Conservation (phyloP, 345 rosid species). For the Gynandropsis gynandra region DNA sequence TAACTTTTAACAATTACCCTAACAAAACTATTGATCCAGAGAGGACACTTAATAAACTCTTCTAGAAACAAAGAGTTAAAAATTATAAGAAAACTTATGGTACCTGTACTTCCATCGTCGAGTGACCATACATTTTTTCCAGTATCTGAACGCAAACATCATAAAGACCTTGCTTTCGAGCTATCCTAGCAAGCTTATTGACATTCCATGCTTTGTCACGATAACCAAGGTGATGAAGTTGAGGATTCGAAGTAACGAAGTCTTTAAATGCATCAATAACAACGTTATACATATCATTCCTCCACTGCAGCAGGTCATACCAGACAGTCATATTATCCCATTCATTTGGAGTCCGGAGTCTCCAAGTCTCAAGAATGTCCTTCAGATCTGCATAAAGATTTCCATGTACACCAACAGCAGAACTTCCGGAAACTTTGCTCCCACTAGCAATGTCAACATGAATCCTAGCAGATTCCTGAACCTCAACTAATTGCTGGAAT, state of each 20-base stretch:
- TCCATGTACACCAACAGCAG: conserved; percentile 55
- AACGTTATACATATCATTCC: conserved; percentile 89
- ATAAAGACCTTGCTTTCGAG: conserved; percentile 91
- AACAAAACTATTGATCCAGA: conserved; percentile 5
- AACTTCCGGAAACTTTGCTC: conserved; percentile 54
- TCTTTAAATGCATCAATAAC: conserved; percentile 95
- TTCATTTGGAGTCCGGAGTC: conserved; percentile 87
- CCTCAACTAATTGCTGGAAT: conserved; percentile 94
- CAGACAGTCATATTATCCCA: conserved; percentile 96
- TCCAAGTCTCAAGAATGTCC: conserved; percentile 97
- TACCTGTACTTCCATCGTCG: conserved; percentile 99
- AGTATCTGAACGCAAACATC: conserved; percentile 81
- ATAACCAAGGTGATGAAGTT: conserved; percentile 90
- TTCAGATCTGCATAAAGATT: conserved; percentile 85
- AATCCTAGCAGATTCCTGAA: conserved; percentile 87
- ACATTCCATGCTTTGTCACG: conserved; percentile 99
- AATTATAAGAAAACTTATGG: not conserved
- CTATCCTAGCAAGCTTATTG: conserved; percentile 88
- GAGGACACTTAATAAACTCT: conserved; percentile 10
- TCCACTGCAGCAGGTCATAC: conserved; percentile 96
- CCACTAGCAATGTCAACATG: conserved; percentile 80
- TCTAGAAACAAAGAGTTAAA: conserved; percentile 13
- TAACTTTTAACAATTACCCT: not conserved
- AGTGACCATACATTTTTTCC: conserved; percentile 48
- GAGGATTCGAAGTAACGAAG: conserved; percentile 51